A percentile compares a stretch with the other conserved stretches of the same genome.
These are phyloP conservation scores for Annulohypoxylon nitens DNA, from an alignment of 495 filamentous ascomycete species.

Conservation along the genomic window DNA sequence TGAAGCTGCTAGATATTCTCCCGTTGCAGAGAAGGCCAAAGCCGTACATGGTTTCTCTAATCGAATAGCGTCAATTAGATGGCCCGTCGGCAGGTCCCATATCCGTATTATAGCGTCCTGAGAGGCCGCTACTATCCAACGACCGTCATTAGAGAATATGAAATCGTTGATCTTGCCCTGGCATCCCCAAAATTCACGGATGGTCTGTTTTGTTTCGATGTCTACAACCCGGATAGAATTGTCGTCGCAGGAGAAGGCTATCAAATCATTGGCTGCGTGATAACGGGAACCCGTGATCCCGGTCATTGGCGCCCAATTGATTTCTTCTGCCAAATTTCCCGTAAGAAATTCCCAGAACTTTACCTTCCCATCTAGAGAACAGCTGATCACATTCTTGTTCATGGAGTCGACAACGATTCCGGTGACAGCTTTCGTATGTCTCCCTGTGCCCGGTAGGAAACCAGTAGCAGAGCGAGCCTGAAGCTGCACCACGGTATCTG, in stretches of 20 bases:
- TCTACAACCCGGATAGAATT: constrained; percentile 89
- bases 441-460: constrained; percentile 66
- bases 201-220: constrained; percentile 86
- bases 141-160: constrained; percentile 90
- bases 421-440: constrained; percentile 85
- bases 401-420: constrained; percentile 87
- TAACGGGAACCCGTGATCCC: constrained; percentile 81
- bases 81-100: constrained; percentile 96
- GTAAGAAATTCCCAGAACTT: constrained; percentile 97
- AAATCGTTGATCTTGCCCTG: constrained; percentile 86
- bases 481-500: constrained; percentile 63
- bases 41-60: constrained; percentile 81
- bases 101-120: constrained; percentile 85
- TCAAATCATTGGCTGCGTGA: constrained; percentile 83
- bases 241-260: constrained; percentile 92
- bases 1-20: constrained; percentile 92
- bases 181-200: constrained; percentile 93
- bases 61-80: constrained; percentile 90
- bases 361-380: constrained; percentile 90
- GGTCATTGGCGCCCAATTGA: constrained; percentile 88
- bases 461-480: constrained; percentile 54
- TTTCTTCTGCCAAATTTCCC: constrained; percentile 80
- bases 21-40: constrained; percentile 87
- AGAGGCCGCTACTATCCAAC: constrained; percentile 92
- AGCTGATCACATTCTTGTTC: constrained; percentile 85